Evolutionary conservation across 257 asterid genomes (phyloP), one percentile per base, ranked within the genome.

Genomic region (Solanum habrochaites): DNA sequence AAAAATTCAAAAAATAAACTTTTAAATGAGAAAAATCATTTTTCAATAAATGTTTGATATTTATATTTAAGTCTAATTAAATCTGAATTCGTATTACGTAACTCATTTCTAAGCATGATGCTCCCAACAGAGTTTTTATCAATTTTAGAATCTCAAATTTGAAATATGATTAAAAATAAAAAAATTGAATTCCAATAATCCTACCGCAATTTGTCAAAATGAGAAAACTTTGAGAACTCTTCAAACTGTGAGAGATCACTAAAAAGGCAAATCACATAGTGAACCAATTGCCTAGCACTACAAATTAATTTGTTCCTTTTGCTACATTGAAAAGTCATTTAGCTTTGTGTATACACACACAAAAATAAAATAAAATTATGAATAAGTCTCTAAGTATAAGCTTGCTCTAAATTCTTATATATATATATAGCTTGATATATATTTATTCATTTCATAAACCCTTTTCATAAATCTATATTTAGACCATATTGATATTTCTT

Each of bases 231-330:
- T 49, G 7, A 12, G 18, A 80, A 49, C 85, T 80, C 85, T 80
- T 80, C 85, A 80, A 49, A 49, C 69, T 47, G 27, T 27, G 85
- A 81, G 85, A 81, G 85, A 81, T 29, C 85, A 81, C 29, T 18
- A 49, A 49, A 81, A 31, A 11, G 64, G 18, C 64, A 56, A 2
- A 52, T 56, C 64, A 6, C 23, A 6, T 81, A 49, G 43, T 12
- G 1, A 80, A 25, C 13, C 0, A 47, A 5, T 49, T 81, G 31
- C 43, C 69, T 47, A 49, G 29, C 20, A 81, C 20, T 81, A 81
- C 2, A 29, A 81, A 32, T 8, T 71, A 71, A 49, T 47, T 31
- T 49, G 21, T 81, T 18, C 69, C 45, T 81, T 81, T 81, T 29
- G 70, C 85, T 81, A 49, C 11, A 49, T 49, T 81, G 85, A 81